A percentile compares a stretch with the other conserved stretches of the same genome.
phyloP scores from a whole-genome alignment of 2,329 filamentous ascomycete species.

The Pseudopithomyces maydicus region DNA sequence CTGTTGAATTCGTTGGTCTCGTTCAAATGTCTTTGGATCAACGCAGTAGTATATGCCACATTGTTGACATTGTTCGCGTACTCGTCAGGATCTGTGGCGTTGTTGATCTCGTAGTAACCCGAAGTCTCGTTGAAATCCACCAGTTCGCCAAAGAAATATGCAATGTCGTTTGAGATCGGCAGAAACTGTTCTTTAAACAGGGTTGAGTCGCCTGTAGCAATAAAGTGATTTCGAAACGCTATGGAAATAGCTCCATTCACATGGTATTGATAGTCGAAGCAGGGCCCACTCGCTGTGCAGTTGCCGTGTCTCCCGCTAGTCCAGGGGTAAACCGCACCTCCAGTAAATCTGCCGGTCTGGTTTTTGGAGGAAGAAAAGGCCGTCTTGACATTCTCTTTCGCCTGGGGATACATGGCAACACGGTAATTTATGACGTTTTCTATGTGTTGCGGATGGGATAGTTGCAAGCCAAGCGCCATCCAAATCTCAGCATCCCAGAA shows the following conservation, averaged over 20 bases:
- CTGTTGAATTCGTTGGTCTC: slow-evolving; percentile 63
- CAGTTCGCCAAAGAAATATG: slow-evolving; percentile 65
- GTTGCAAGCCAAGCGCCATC: slow-evolving; percentile 70
- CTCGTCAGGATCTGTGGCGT: slow-evolving; percentile 76
- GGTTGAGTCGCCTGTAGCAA: slow-evolving; percentile 62
- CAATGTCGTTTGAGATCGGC: slow-evolving; percentile 68
- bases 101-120: slow-evolving; percentile 34
- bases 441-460: slow-evolving; percentile 65
- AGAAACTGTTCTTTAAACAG: slow-evolving; percentile 62
- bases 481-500: slow-evolving; percentile 71
- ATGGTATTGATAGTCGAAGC: slow-evolving; percentile 75
- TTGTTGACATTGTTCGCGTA: slow-evolving; percentile 71
- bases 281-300: slow-evolving; percentile 65
- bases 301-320: slow-evolving; percentile 70
- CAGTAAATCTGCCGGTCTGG: slow-evolving; percentile 60
- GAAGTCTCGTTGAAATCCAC: slow-evolving; percentile 61
- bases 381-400: slow-evolving; percentile 62
- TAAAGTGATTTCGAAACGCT: slow-evolving; percentile 65
- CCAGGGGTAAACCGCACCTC: slow-evolving; percentile 70
- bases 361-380: slow-evolving; percentile 65
- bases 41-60: slow-evolving; percentile 70
- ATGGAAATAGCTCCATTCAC: slow-evolving; percentile 72
- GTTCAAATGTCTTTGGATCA: slow-evolving; percentile 62
- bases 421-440: slow-evolving; percentile 70
- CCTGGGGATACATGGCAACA: slow-evolving; percentile 62